These are phyloP conservation scores for Fusarium equiseti DNA, from an alignment of 2,329 filamentous ascomycete genomes.

Conservation along the genomic window DNA sequence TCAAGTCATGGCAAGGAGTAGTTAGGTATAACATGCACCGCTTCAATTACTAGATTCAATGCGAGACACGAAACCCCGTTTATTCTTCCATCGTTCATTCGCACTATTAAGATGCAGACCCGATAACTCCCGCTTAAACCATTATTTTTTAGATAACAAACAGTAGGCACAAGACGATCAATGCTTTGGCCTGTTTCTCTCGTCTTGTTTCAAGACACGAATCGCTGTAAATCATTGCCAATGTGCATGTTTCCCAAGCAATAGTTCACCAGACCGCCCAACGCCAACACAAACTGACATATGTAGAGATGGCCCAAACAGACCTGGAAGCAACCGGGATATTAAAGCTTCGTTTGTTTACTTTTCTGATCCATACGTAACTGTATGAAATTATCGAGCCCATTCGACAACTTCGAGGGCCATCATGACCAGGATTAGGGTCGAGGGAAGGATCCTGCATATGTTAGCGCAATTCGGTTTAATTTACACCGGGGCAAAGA, in stretches of 20 bases:
- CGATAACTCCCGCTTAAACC: slow-evolving; percentile 19
- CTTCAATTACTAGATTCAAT: background rate
- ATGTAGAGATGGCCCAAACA: background rate
- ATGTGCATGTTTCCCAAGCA: background rate
- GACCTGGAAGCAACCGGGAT: background rate
- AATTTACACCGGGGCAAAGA: slow-evolving; percentile 14
- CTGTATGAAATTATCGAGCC: slow-evolving; percentile 62
- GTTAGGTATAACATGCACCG: background rate
- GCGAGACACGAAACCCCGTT: background rate
- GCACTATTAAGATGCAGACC: background rate
- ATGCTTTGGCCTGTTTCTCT: background rate
- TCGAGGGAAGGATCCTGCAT: slow-evolving; percentile 89
- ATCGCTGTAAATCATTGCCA: background rate
- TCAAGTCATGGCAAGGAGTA: slow-evolving; percentile 2
- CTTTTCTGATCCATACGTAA: background rate
- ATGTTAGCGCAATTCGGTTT: slow-evolving; percentile 46
- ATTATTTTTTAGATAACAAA: background rate
- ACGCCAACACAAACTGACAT: slow-evolving; percentile 22
- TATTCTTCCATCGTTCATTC: background rate
- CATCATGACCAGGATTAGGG: slow-evolving; percentile 88
- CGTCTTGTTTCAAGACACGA: background rate
- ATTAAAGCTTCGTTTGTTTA: background rate
- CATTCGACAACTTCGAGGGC: slow-evolving; percentile 94
- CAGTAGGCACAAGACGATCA: background rate
- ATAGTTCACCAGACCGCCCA: slow-evolving; percentile 2